Percentiles rank a stretch among this genome's conserved stretches.
phyloP scores from a whole-genome alignment of 805 yeast genomes.

The Monosporozyma siamensis region DNA sequence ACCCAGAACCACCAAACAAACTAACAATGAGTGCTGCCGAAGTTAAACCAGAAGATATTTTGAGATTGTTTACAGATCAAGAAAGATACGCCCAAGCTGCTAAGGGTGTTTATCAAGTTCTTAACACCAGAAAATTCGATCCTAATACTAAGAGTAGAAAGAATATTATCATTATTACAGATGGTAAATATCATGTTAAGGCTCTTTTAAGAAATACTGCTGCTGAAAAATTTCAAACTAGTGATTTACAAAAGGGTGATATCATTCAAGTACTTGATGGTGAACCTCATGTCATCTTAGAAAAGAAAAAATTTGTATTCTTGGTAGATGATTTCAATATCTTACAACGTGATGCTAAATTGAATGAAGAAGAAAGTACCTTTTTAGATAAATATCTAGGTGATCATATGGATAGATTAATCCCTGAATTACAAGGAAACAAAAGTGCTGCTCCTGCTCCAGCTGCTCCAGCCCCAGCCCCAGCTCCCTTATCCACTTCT shows the following conservation, averaged over 20 bases:
- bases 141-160: constrained; percentile 20
- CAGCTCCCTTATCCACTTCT: too few species aligned
- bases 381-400: constrained; percentile 49
- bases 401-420: constrained; percentile 44
- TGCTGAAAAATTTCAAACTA: constrained; percentile 36
- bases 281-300: constrained; percentile 29
- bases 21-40: constrained; percentile 11
- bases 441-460: constrained; percentile 7
- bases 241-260: constrained; percentile 39
- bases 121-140: constrained; percentile 27
- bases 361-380: constrained; percentile 32
- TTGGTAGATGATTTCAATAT: constrained; percentile 40
- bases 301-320: constrained; percentile 39
- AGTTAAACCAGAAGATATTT: constrained; percentile 22
- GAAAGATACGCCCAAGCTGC: constrained; percentile 26
- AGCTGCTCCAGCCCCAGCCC: constrained; percentile 6
- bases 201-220: constrained; percentile 45
- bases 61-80: constrained; percentile 22
- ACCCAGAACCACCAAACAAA: constrained; percentile 2
- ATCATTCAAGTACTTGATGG: constrained; percentile 24
- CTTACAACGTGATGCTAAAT: constrained; percentile 32
- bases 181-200: constrained; percentile 43
- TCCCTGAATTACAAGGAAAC: constrained; percentile 10
- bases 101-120: constrained; percentile 27
- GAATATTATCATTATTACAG: constrained; percentile 37